A percentile compares a stretch with the other conserved stretches of the same genome.
phyloP scores from a whole-genome alignment of 768 basidiomycete genomes.

The Xerocomellus intermedius region DNA sequence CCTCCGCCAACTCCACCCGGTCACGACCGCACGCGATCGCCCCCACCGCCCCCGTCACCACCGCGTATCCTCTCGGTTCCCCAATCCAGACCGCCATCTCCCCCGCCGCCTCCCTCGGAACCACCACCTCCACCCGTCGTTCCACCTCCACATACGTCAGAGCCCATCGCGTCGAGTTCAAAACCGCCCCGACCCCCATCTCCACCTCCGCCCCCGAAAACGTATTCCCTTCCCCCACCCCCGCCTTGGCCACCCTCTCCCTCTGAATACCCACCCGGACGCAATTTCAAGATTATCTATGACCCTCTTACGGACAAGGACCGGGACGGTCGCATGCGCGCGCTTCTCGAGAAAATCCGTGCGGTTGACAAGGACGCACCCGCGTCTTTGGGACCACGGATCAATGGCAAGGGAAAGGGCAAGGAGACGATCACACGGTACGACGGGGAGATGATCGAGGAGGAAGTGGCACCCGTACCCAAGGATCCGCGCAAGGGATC shows the following conservation, averaged over 20 bases:
- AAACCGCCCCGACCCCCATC: constrained; percentile 11
- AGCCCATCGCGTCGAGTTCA: constrained; percentile 30
- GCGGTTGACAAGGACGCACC: constrained; percentile 31
- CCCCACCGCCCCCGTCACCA: constrained; percentile 27
- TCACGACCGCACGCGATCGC: constrained; percentile 21
- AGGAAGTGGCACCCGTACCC: constrained; percentile 40
- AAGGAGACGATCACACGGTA: constrained; percentile 55
- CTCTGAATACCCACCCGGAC: constrained; percentile 46
- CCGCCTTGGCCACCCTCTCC: constrained; percentile 59
- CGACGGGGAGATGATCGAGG: constrained; percentile 53
- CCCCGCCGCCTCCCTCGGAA: constrained; percentile 21
- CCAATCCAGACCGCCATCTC: constrained; percentile 30
- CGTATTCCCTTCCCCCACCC: constrained; percentile 41
- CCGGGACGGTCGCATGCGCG: constrained; percentile 38
- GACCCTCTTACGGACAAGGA: constrained; percentile 56
- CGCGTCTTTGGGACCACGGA: constrained; percentile 34
- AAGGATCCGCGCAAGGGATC: constrained; percentile 56
- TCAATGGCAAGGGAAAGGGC: constrained; percentile 64
- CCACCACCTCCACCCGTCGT: constrained; percentile 20
- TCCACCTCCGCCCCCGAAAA: constrained; percentile 27
- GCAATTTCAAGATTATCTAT: constrained; percentile 60
- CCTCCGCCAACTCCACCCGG: constrained; percentile 9
- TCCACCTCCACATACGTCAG: constrained; percentile 28
- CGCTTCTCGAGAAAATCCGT: constrained; percentile 43
- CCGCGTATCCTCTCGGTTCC: constrained; percentile 25